Percentiles rank a stretch among this genome's conserved stretches.
These are phyloP conservation scores for Metschnikowia peoriensis DNA, from an alignment of 805 yeast genomes.

Conservation along the genomic window DNA sequence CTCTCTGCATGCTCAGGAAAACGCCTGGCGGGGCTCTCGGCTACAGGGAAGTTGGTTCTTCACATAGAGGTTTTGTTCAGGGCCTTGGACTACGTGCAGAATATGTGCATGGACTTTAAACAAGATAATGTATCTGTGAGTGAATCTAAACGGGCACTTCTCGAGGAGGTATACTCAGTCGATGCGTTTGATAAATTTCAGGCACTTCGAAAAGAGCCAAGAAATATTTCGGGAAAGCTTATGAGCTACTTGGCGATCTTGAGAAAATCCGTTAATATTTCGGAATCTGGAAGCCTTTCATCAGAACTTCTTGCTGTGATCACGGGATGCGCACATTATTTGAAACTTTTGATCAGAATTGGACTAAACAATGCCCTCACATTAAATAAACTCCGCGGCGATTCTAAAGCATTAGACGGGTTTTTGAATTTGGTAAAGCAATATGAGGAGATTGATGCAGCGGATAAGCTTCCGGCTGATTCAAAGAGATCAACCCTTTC, in stretches of 20 bases:
- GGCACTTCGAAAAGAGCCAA: conserved; percentile 60
- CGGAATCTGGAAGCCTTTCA: conserved; percentile 46
- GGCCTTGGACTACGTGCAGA: conserved; percentile 59
- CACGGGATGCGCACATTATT: conserved; percentile 88
- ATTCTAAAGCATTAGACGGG: conserved; percentile 59
- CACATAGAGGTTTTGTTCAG: conserved; percentile 74
- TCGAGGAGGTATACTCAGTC: conserved; percentile 25
- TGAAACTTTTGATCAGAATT: conserved; percentile 77
- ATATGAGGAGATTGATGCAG: conserved; percentile 21
- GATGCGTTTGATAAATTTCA: conserved; percentile 28
- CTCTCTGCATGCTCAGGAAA: conserved; percentile 76
- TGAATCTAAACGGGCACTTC: conserved; percentile 14
- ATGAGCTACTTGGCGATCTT: conserved; percentile 85
- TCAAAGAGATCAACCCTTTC: conserved; percentile 9
- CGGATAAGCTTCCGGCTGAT: conserved; percentile 12
- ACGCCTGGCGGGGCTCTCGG: conserved; percentile 60
- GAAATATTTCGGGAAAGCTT: conserved; percentile 82
- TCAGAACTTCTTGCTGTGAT: conserved; percentile 75
- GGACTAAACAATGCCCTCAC: conserved; percentile 79
- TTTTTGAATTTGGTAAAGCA: conserved; percentile 55
- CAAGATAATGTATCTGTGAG: conserved; percentile 16
- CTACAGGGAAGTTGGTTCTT: conserved; percentile 70
- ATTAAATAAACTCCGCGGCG: conserved; percentile 54
- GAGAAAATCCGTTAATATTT: conserved; percentile 52
- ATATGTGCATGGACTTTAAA: conserved; percentile 20